Base-by-base conservation (phyloP, 306 rosid species). In the Trichosanthes truncata region DNA sequence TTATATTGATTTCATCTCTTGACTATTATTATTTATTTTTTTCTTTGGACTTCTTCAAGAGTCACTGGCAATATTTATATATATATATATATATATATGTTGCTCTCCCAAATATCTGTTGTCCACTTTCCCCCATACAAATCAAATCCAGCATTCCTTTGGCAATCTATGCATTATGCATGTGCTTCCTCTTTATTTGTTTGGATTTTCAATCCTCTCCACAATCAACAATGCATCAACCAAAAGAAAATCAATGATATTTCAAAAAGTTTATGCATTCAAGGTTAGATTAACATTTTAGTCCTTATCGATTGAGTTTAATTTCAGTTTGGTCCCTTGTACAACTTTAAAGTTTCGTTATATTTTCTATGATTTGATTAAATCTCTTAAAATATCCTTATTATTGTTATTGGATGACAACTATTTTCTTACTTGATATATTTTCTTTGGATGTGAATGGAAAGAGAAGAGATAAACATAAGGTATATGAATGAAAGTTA, bases 71-170 rank as follows among this genome's bases (percentile, higher is more conserved):
- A 3, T 29, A 49, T 18, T 0, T 65, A 35, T 65, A 12, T 7
- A 3, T 29, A 49, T 18, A 3, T 65, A 35, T 65, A 12, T 31
- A 17, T 63, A 33, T 15, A 31, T 15, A 17, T 63, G 2, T 38
- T 66, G 14, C 14, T 63, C 29, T 66, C 49, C 23, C 74, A 66
- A 66, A 66, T 66, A 66, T 66, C 49, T 38, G 0, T 36, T 66
- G 74, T 2, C 49, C 49, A 66, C 26, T 66, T 66, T 66, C 49
- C 49, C 17, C 3, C 17, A 66, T 20, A 66, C 74, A 66, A 66
- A 66, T 66, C 48, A 66, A 66, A 66, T 66, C 49, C 74, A 65
- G 6, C 46, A 17, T 62, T 65, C 72, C 72, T 65, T 65, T 35
- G 72, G 17, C 46, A 65, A 65, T 65, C 25, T 65, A 65, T 65